Base-by-base conservation (phyloP, 2,329 filamentous ascomycete genomes). In the Colletotrichum sp. region DNA sequence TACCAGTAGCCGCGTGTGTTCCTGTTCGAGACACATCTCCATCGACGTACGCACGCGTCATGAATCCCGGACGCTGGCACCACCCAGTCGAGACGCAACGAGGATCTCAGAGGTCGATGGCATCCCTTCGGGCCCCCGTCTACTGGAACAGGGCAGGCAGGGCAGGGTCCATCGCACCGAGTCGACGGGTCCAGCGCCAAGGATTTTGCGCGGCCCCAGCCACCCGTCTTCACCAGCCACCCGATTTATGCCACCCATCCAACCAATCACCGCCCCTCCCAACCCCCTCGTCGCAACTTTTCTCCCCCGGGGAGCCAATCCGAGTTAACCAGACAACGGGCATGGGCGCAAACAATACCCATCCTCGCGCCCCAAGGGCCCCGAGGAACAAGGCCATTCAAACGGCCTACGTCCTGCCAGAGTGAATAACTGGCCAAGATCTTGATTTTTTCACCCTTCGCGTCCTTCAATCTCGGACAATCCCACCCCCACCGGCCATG, bases 221-320 rank as follows among this genome's bases (percentile, higher is more conserved):
- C 77, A 78, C 76, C 75, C 26, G 32, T 34, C 59, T 52, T 62
- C 52, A 69, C 76, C 76, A 78, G 77, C 77, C 77, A 78, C 76
- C 21, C 70, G 28, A 62, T 69, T 75, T 67, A 21, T 67, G 30
- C 24, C 57, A 24, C n/a, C 44, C 16, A 16, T 4, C 2, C n/a
- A 21, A 1, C 76, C 77, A 78, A 77, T 77, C 72, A 71, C 10
- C 34, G 24, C n/a, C 4, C 67, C 21, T 57, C 62, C 75, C 60
- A 74, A 32, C 63, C 72, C 49, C 44, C 49, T 36, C 57, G 15
- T 68, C 70, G 49, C 70, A 78, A 69, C 74, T 66, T 63, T 62
- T 32, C 30, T 21, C 18, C 13, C 15, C 55, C 30, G 39, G 36
- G 36, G 28, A 76, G 59, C 65, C 65, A 69, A 62, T 52, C 65